Evolutionary conservation across 192 early-diverging fungal genomes (phyloP).

Genomic region (Fimicolochytrium jonesii): DNA sequence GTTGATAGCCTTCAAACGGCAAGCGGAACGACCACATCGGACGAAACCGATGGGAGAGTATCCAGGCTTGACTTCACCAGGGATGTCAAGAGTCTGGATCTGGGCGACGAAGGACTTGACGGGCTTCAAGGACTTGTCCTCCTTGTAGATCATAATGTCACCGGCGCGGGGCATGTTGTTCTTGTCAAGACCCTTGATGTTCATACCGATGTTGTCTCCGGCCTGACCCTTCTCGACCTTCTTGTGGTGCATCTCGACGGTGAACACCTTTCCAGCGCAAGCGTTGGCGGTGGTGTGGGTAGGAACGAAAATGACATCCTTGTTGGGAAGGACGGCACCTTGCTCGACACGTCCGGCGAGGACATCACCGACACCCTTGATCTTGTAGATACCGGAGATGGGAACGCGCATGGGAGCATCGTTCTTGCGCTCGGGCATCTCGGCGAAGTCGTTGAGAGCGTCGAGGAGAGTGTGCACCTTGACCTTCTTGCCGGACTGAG

Average conservation of each 20-base stretch:
- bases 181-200: conserved; percentile 97
- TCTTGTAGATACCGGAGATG: conserved; percentile 98
- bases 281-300: conserved; percentile 86
- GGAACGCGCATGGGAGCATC: conserved; percentile 97
- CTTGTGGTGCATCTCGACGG: conserved; percentile 99
- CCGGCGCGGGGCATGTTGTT: conserved; percentile 97
- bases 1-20: conserved; percentile 86
- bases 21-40: conserved; percentile 96
- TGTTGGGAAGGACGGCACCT: conserved; percentile 44
- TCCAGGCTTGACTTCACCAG: conserved; percentile 88
- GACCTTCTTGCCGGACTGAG: conserved; percentile 43
- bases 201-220: conserved; percentile 98
- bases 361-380: conserved; percentile 95
- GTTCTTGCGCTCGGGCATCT: conserved; percentile 83
- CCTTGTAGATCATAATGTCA: conserved; percentile 96
- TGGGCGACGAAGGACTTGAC: conserved; percentile 89
- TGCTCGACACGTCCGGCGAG: conserved; percentile 83
- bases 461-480: conserved; percentile 82
- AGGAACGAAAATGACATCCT: conserved; percentile 80
- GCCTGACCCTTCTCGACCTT: conserved; percentile 78
- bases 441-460: conserved; percentile 86
- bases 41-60: conserved; percentile 95
- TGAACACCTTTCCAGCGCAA: conserved; percentile 85
- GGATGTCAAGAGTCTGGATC: conserved; percentile 95
- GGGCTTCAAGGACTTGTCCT: conserved; percentile 88